These are phyloP conservation scores for Beta macrorhiza DNA, from an alignment of 179 eudicot species.

Conservation along the genomic window DNA sequence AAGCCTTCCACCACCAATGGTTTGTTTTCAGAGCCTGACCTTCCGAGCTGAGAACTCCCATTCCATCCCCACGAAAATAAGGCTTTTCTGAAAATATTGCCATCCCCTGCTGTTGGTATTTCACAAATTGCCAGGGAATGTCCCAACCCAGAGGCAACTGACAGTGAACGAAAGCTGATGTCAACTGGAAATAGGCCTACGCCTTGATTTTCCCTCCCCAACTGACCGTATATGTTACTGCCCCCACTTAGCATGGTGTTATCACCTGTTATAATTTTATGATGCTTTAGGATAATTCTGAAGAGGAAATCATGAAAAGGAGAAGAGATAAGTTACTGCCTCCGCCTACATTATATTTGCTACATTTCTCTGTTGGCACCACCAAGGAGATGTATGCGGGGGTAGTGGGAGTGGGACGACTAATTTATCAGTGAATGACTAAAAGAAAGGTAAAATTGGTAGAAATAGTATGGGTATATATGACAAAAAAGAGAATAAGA, in stretches of 20 bases:
- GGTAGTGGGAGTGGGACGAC: too few species aligned
- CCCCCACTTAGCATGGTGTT: conserved; percentile 79
- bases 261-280: conserved; percentile 47
- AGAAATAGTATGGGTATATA: too few species aligned
- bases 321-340: background rate
- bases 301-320: background rate
- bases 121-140: conserved; percentile 81
- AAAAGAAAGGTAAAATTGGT: too few species aligned
- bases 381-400: too few species aligned
- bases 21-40: conserved; percentile 57
- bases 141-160: conserved; percentile 76
- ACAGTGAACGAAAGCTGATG: conserved; percentile 41
- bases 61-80: conserved; percentile 96
- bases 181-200: conserved; percentile 64
- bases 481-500: too few species aligned
- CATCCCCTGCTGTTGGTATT: conserved; percentile 22
- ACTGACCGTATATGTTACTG: conserved; percentile 75
- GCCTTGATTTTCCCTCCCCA: conserved; percentile 57
- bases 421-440: too few species aligned
- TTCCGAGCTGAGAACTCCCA: conserved; percentile 77
- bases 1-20: conserved; percentile 58
- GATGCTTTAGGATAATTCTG: background rate
- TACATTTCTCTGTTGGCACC: too few species aligned
- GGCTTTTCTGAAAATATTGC: conserved; percentile 24
- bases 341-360: too few species aligned